Percentiles rank a stretch among this genome's conserved stretches.
Conservation (phyloP, 2,329 filamentous ascomycete genomes). For the Talaromyces sp. region DNA sequence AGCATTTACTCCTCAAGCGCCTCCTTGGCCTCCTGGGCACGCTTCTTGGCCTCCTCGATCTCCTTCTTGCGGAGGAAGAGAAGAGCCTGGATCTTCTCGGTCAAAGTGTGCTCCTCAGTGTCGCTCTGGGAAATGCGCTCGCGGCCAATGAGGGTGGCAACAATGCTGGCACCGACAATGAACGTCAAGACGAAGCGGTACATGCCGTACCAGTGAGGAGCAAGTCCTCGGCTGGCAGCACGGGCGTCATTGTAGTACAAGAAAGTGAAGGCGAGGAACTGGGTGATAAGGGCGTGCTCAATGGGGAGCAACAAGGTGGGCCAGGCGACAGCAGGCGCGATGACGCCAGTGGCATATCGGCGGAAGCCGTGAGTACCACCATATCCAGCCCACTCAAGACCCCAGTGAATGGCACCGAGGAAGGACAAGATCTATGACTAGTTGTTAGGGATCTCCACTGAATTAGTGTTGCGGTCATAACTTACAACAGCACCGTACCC, state of each 20-base stretch:
- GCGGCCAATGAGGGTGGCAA: constrained; percentile 75
- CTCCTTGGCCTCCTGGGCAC: constrained; percentile 34
- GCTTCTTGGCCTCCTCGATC: constrained; percentile 43
- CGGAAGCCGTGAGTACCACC: constrained; percentile 66
- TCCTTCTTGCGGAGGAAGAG: constrained; percentile 47
- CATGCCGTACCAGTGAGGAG: constrained; percentile 77
- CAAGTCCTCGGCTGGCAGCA: constrained; percentile 71
- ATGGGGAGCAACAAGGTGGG: constrained; percentile 80
- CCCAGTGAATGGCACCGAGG: constrained; percentile 91
- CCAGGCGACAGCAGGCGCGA: constrained; percentile 80
- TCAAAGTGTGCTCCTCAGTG: constrained; percentile 36
- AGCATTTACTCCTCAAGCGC: constrained; percentile 14
- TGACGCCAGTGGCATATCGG: constrained; percentile 78
- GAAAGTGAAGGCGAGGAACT: constrained; percentile 79
- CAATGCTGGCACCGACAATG: constrained; percentile 77
- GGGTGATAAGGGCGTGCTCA: constrained; percentile 78
- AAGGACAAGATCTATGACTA: constrained; percentile 75
- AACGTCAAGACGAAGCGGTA: constrained; percentile 93
- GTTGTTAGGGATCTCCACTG: background rate
- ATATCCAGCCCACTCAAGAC: constrained; percentile 75
- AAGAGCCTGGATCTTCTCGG: constrained; percentile 53
- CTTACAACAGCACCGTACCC: constrained; percentile 82
- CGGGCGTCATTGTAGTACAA: constrained; percentile 82
- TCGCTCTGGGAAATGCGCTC: constrained; percentile 62
- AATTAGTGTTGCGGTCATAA: constrained; percentile 20